Base-by-base conservation (phyloP, 192 early-diverging fungal species). In the Coemansia sp. region DNA sequence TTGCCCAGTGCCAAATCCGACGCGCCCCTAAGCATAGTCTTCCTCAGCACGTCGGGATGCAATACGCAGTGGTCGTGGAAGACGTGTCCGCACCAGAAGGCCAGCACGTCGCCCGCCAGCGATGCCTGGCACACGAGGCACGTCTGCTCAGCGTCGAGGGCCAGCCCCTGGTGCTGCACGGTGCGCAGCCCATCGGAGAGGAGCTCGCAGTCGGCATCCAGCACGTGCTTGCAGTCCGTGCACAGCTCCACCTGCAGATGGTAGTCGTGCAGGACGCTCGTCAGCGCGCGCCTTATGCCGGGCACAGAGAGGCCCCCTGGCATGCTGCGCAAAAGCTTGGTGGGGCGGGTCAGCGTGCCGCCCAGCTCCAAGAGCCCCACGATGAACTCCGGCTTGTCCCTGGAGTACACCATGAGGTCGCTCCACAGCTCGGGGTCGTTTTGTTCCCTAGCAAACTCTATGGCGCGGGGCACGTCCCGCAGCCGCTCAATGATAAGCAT, bases 351-450 rank as follows among this genome's bases (percentile, higher is more conserved):
- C 51, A 94, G 87, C 3, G 90, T 88, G 33, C 93, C 92, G 4
- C 95, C 88, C 63, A 97, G 93, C 71, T 98, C 94, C 48, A 99
- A 78, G 39, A 99, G 77, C 0, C 91, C 95, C 14, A 92, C 86
- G 74, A 99, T 98, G 72, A 99, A 99, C 51, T 87, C 93, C 88
- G 98, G 98, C 71, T 99, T 98, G 73, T 98, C 95, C 86, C 92
- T 91, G 1, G 95, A 91, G 79, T 95, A 99, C 62, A 78, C 91
- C 10, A 98, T 81, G 35, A 99, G 73, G 76, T 99, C 98, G 77
- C 94, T 91, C 98, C 98, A 99, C 54, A 99, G 82, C 21, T 89
- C 91, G 21, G 91, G 89, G 80, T 99, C 96, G 67, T 94, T 95
- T 79, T 98, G 96, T 60, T 99, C 96, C 79, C 95, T 94, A 4